Evolutionary conservation across 2,329 filamentous ascomycete species (phyloP).

Genomic region (Ilyonectria mors-panacis): DNA sequence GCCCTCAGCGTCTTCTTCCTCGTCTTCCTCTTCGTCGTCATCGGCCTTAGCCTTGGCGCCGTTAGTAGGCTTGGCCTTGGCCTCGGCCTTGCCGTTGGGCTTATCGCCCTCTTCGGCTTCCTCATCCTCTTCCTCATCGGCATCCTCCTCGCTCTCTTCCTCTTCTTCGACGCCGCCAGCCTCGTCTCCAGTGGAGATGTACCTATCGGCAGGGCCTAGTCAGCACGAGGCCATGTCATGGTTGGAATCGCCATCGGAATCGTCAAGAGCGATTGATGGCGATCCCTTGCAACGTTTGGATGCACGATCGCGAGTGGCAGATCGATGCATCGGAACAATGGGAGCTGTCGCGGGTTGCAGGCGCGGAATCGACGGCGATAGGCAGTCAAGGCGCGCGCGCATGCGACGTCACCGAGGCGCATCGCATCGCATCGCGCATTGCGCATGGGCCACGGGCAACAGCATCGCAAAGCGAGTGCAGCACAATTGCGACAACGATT

Average conservation of each 20-base stretch:
- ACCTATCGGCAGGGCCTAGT: slow-evolving; percentile 47
- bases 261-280: slow-evolving; percentile 6
- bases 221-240: slow-evolving; percentile 31
- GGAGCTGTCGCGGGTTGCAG: slow-evolving; percentile 2
- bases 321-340: neutral
- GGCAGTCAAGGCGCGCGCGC: slow-evolving; percentile 13
- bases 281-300: neutral
- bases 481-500: slow-evolving; percentile 23
- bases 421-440: slow-evolving; percentile 22
- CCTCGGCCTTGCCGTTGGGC: slow-evolving; percentile 51
- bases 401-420: slow-evolving; percentile 41
- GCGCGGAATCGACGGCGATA: slow-evolving; percentile 10
- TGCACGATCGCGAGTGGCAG: slow-evolving; percentile 3
- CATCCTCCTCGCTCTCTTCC: slow-evolving; percentile 58
- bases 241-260: slow-evolving; percentile 5
- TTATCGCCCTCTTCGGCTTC: slow-evolving; percentile 54
- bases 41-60: slow-evolving; percentile 53
- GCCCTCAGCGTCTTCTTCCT: slow-evolving; percentile 49
- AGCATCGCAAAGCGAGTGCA: slow-evolving; percentile 34
- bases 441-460: slow-evolving; percentile 36
- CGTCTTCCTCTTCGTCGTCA: slow-evolving; percentile 52
- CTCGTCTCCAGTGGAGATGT: slow-evolving; percentile 54
- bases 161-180: slow-evolving; percentile 49
- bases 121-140: slow-evolving; percentile 57
- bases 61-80: neutral